phyloP scores from a whole-genome alignment of 2,329 filamentous ascomycete species.

The Orbilia oligospora region DNA sequence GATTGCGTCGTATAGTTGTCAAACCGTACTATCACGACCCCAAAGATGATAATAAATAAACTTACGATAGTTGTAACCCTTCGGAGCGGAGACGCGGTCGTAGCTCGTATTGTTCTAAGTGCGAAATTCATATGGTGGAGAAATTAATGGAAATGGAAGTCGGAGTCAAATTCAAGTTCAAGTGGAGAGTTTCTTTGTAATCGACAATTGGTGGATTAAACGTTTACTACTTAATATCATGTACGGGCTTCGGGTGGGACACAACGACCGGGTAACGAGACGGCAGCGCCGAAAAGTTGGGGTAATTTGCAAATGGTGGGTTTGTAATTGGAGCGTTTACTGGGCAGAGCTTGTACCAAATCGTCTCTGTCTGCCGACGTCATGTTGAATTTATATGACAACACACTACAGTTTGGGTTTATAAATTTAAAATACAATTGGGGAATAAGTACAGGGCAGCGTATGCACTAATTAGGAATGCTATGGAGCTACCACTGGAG shows the following conservation, averaged over 20 bases:
- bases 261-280: constrained; percentile 1
- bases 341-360: constrained; percentile 3
- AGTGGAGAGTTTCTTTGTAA: constrained; percentile 7
- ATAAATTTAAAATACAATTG: background rate
- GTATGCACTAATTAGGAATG: no score
- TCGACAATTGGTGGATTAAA: constrained; percentile 13
- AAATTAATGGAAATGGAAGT: background rate
- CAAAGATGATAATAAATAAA: constrained; percentile 12
- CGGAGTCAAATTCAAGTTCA: no score
- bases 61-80: constrained; percentile 35
- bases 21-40: constrained; percentile 6
- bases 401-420: constrained; percentile 17
- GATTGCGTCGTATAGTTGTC: constrained; percentile 4
- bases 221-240: background rate
- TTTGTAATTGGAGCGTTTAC: constrained; percentile 20
- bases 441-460: no score
- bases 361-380: constrained; percentile 37
- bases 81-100: constrained; percentile 38
- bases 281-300: constrained; percentile 52
- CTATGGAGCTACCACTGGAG: background rate
- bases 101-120: constrained; percentile 43
- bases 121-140: constrained; percentile 42
- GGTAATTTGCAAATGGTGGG: constrained; percentile 32
- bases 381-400: constrained; percentile 26
- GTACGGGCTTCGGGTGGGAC: constrained; percentile 12